These are phyloP conservation scores for Penicillium maclennaniae DNA, from an alignment of 495 filamentous ascomycete genomes.

Conservation along the genomic window DNA sequence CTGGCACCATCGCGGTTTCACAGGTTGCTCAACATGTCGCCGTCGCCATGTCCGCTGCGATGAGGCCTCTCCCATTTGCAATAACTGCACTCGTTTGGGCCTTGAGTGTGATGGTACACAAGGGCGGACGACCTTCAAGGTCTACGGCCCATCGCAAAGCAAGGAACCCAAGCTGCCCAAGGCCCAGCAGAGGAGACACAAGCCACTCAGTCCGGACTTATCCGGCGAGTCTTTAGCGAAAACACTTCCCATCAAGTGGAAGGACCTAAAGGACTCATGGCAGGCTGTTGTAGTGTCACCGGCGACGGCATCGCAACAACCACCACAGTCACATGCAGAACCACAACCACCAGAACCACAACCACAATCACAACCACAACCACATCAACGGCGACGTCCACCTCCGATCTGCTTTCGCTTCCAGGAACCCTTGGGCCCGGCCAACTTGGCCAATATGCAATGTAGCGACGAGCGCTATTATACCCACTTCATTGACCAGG, in stretches of 20 bases:
- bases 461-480: slow-evolving; percentile 34
- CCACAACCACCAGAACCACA: not conserved
- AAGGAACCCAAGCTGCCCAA: slow-evolving; percentile 10
- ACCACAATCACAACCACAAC: not conserved
- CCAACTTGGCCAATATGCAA: slow-evolving; percentile 22
- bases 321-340: not conserved
- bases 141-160: slow-evolving; percentile 32
- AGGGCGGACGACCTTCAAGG: slow-evolving; percentile 43
- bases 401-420: slow-evolving; percentile 21
- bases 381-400: not conserved
- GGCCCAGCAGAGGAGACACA: slow-evolving; percentile 21
- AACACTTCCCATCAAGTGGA: slow-evolving; percentile 12
- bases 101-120: slow-evolving; percentile 37
- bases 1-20: slow-evolving; percentile 40
- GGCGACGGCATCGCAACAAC: slow-evolving; percentile 12
- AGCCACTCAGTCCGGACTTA: slow-evolving; percentile 11
- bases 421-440: slow-evolving; percentile 23
- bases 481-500: slow-evolving; percentile 36
- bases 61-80: slow-evolving; percentile 35
- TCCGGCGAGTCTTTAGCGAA: slow-evolving; percentile 10
- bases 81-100: slow-evolving; percentile 37
- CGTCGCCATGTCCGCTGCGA: slow-evolving; percentile 45
- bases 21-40: slow-evolving; percentile 40
- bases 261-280: not conserved
- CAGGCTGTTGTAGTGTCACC: slow-evolving; percentile 25